phyloP scores from a whole-genome alignment of 306 rosid genomes.

The Vigna unguiculata region DNA sequence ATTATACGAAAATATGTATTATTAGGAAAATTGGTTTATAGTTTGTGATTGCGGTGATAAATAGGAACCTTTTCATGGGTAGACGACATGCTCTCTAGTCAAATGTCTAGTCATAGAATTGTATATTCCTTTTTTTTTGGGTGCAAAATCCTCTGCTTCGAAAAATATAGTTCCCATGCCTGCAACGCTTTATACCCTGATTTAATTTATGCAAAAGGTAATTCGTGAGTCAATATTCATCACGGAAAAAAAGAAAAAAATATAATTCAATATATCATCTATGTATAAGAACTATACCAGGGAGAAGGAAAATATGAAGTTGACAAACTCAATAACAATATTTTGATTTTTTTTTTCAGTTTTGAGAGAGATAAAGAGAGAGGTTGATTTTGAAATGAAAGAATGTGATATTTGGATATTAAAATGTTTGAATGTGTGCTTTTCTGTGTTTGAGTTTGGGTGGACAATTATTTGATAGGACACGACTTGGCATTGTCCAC shows the following conservation, averaged over 20 bases:
- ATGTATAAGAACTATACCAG: too few species aligned
- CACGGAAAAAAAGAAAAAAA: neutral
- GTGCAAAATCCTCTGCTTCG: constrained; percentile 15
- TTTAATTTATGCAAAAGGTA: neutral
- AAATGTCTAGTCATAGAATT: constrained; percentile 34
- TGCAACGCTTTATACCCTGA: constrained; percentile 39
- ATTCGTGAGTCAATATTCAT: neutral
- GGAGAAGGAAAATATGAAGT: neutral
- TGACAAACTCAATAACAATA: too few species aligned
- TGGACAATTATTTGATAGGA: constrained; percentile 38
- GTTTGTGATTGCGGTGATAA: constrained; percentile 29
- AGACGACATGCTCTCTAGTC: constrained; percentile 38
- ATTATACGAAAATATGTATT: neutral
- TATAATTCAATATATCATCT: neutral
- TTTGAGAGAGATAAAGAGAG: neutral
- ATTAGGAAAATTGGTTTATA: constrained; percentile 39
- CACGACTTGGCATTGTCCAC: constrained; percentile 40
- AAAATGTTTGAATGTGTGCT: constrained; percentile 30
- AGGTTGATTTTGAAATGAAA: neutral
- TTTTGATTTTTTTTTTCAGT: too few species aligned
- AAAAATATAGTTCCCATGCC: constrained; percentile 39
- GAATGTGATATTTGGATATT: constrained; percentile 15
- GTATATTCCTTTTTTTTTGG: constrained; percentile 41
- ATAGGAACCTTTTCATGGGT: constrained; percentile 38
- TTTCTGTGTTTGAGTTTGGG: constrained; percentile 38